A percentile compares a stretch with the other conserved stretches of the same genome.
These are phyloP conservation scores for Fistulifera pelliculosa DNA, from an alignment of 108 stramenopile species.

Conservation along the genomic window DNA sequence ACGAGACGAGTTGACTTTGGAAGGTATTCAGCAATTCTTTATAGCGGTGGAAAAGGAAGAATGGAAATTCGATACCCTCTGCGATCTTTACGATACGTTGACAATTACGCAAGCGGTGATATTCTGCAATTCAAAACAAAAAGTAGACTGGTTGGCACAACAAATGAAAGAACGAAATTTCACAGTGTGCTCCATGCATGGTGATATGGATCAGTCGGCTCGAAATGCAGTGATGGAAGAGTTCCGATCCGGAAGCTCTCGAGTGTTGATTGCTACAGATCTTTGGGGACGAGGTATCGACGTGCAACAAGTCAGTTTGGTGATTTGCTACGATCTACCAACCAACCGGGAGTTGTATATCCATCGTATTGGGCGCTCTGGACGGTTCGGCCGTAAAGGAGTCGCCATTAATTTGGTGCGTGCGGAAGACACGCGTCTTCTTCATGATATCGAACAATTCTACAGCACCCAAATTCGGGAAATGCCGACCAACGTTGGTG, in stretches of 20 bases:
- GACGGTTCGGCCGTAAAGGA: conserved; percentile 97
- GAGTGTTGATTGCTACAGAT: conserved; percentile 98
- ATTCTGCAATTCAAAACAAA: conserved; percentile 96
- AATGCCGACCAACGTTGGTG: conserved; percentile 93
- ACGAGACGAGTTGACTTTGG: conserved; percentile 96
- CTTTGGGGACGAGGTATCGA: conserved; percentile 98
- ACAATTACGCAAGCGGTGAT: conserved; percentile 99
- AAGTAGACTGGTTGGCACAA: conserved; percentile 94
- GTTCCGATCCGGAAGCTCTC: conserved; percentile 89
- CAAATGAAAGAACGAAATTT: conserved; percentile 96
- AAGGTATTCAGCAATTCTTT: conserved; percentile 98
- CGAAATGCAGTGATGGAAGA: conserved; percentile 96
- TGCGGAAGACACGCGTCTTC: conserved; percentile 80
- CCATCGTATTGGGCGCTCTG: conserved; percentile 95
- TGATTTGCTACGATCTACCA: conserved; percentile 97
- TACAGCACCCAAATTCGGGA: conserved; percentile 95
- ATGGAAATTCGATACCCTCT: conserved; percentile 99
- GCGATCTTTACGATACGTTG: conserved; percentile 97
- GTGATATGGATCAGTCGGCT: conserved; percentile 92
- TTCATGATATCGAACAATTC: conserved; percentile 96
- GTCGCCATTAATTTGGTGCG: conserved; percentile 99
- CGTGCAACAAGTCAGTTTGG: conserved; percentile 98
- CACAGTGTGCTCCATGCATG: conserved; percentile 97
- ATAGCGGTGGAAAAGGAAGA: conserved; percentile 97
- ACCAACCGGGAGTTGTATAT: conserved; percentile 96